Evolutionary conservation across 2,329 filamentous ascomycete genomes (phyloP), one percentile per base, ranked within the genome.

Genomic region (Phialemonium atrogriseum): DNA sequence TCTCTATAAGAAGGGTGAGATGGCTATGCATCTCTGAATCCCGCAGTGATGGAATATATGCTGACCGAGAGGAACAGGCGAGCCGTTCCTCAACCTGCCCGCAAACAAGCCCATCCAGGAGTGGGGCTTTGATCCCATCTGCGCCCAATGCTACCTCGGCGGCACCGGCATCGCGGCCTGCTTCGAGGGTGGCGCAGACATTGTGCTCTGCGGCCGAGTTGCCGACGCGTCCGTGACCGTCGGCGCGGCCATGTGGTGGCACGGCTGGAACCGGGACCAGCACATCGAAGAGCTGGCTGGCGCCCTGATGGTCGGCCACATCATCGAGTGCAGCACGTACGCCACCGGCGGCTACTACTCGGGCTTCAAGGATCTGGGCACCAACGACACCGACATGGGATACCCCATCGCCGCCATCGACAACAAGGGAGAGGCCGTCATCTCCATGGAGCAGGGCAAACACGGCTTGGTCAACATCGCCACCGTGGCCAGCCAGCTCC

Each of bases 321-420:
- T 65, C 19, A 61, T 65, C 32, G 60, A 64, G 41, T 65, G 60
- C 41, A 56, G 52, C 7, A 51, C 57, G 3, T 68, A 68, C 41
- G 59, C 62, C 3, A 62, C 61, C 3, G 65, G 65, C 0, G 58
- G 52, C 0, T 68, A 68, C 35, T 69, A 66, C 38, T 49, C 61
- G 2, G 65, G 62, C 3, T 64, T 62, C 36, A 58, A 62, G 37
- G 50, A 59, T 9, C 59, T 61, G 2, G 58, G 66, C 6, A 48
- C 67, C 14, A 47, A 64, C 25, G 60, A 28, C 27, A 28, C 27
- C 16, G 27, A 64, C 27, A 54, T 66, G 2, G 55, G 56, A 0
- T 70, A 68, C 34, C 64, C 62, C 1, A 68, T 72, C 38, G 65
- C 61, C 1, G 66, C 71, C 30, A 56, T 74, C 10, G 57, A 55